Evolutionary conservation across 768 basidiomycete genomes (phyloP).

Genomic region (Auricularia sp.): DNA sequence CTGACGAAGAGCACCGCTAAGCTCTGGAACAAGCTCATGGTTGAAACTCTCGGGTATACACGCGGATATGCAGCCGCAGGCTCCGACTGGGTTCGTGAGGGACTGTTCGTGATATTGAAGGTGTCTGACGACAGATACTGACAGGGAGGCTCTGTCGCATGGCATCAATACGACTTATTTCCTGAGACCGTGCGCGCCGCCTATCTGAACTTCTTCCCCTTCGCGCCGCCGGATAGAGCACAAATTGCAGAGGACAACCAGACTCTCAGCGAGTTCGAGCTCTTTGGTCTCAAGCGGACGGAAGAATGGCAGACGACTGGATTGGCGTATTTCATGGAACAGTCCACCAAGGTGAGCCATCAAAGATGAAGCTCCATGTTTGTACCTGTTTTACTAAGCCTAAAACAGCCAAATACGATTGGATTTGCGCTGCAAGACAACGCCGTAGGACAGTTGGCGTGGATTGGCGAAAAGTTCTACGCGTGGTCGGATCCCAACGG

Average conservation of each 20-base stretch:
- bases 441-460: conserved; percentile 19
- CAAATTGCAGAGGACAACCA: not conserved
- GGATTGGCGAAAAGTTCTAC: conserved; percentile 16
- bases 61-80: conserved; percentile 11
- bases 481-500: conserved; percentile 11
- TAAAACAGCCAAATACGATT: conserved; percentile 20
- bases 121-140: not conserved
- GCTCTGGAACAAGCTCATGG: conserved; percentile 20
- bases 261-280: conserved; percentile 3
- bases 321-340: conserved; percentile 4
- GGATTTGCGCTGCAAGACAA: conserved; percentile 19
- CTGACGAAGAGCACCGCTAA: conserved; percentile 14
- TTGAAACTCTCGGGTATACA: conserved; percentile 16
- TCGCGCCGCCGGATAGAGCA: not conserved
- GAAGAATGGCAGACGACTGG: conserved; percentile 4
- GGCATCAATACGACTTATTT: conserved; percentile 5
- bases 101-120: not conserved
- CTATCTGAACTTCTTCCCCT: conserved; percentile 10
- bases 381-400: too few species aligned
- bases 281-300: not conserved
- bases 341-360: not conserved
- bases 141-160: conserved; percentile 3
- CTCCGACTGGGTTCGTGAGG: not conserved
- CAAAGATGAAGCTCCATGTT: too few species aligned
- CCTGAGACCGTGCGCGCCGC: conserved; percentile 8